Conservation (phyloP, 495 filamentous ascomycete genomes). For the Xylaria palmicola region DNA sequence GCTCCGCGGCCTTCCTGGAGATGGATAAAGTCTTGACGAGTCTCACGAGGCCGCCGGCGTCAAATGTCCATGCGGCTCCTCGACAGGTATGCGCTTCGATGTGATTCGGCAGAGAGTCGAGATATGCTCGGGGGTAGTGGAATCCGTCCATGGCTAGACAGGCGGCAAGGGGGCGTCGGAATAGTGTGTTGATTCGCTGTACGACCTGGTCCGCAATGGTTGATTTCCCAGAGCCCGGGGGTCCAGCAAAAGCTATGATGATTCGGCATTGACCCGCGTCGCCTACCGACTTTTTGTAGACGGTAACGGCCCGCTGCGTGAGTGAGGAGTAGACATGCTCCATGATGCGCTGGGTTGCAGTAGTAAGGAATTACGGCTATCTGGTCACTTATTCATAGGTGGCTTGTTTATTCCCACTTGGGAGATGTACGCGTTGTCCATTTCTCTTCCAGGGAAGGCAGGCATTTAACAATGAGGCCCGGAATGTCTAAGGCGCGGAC, state of each 20-base stretch:
- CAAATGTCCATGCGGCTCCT: conserved; percentile 46
- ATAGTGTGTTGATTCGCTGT: conserved; percentile 29
- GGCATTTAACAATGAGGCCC: background rate
- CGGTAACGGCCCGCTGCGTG: conserved; percentile 8
- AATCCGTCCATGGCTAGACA: conserved; percentile 39
- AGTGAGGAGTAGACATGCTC: conserved; percentile 22
- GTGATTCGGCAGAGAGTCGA: conserved; percentile 39
- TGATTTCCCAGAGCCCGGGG: conserved; percentile 47
- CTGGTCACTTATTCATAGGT: background rate
- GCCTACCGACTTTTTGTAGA: background rate
- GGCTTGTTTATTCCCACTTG: background rate
- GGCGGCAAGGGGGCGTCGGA: conserved; percentile 19
- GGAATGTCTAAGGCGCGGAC: background rate
- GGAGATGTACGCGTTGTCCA: background rate
- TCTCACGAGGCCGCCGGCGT: conserved; percentile 30
- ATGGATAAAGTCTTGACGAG: conserved; percentile 30
- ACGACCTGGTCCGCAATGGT: conserved; percentile 38
- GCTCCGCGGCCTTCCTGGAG: conserved; percentile 4
- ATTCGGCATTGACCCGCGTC: conserved; percentile 9
- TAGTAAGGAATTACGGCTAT: background rate
- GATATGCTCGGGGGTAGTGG: conserved; percentile 36
- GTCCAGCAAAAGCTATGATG: conserved; percentile 41
- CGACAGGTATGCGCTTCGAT: conserved; percentile 40
- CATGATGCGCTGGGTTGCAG: conserved; percentile 6
- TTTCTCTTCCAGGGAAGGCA: background rate